A percentile compares a stretch with the other conserved stretches of the same genome.
Evolutionary conservation across 176 grass and related monocot genomes (phyloP).

Genomic region (Eremochloa ophiuroides): DNA sequence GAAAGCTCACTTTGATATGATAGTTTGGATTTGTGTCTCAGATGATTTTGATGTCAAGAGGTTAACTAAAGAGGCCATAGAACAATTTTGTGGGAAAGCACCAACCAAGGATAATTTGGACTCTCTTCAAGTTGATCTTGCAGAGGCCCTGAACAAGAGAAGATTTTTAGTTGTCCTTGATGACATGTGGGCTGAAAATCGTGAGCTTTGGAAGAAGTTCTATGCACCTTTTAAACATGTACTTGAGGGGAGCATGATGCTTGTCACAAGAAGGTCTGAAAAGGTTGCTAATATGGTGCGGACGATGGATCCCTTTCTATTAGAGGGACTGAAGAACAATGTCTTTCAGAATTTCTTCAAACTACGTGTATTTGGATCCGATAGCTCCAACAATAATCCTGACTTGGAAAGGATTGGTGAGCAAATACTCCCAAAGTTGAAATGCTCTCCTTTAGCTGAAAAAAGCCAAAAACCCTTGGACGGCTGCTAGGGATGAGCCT

Average conservation of each 20-base stretch:
- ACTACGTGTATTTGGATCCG: background rate
- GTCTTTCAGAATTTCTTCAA: background rate
- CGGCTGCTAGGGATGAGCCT: background rate
- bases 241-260: slow-evolving; percentile 11
- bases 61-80: no score
- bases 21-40: no score
- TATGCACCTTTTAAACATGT: background rate
- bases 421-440: slow-evolving; percentile 19
- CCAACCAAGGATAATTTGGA: no score
- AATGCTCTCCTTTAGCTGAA: slow-evolving; percentile 25
- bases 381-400: background rate
- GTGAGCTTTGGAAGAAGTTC: no score
- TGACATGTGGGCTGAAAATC: no score
- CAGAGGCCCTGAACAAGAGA: no score
- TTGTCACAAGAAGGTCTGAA: no score
- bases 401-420: slow-evolving; percentile 16
- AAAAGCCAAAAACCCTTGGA: slow-evolving; percentile 50
- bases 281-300: background rate
- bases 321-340: background rate
- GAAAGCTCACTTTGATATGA: no score
- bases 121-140: no score
- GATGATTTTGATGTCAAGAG: no score
- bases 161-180: no score
- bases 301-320: background rate
- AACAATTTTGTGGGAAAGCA: no score